These are phyloP conservation scores for Apiospora rasikravindrae DNA, from an alignment of 2,329 filamentous ascomycete genomes.

Conservation along the genomic window DNA sequence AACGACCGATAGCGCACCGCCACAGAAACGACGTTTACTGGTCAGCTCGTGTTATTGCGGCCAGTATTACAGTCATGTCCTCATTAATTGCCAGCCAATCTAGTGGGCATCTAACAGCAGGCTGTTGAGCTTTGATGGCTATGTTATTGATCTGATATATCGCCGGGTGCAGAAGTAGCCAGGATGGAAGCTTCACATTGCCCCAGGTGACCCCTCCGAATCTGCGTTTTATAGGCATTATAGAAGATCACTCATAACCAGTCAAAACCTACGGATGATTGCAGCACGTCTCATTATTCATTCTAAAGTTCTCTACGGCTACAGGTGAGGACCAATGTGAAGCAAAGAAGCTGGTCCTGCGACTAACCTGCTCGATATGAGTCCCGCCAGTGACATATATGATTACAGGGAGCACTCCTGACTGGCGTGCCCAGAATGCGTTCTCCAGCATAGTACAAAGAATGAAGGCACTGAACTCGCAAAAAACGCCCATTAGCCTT, in stretches of 20 bases:
- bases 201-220: neutral
- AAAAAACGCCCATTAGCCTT: constrained; percentile 10
- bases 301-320: neutral
- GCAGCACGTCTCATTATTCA: neutral
- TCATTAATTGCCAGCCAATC: neutral
- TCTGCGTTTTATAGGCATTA: neutral
- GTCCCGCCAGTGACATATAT: neutral
- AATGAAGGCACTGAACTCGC: neutral
- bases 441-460: neutral
- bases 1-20: constrained; percentile 2
- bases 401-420: neutral
- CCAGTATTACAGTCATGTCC: neutral
- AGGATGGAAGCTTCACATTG: neutral
- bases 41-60: neutral
- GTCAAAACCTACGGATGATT: neutral
- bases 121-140: neutral
- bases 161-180: neutral
- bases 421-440: neutral
- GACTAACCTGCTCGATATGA: neutral
- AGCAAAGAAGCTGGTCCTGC: neutral
- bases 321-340: neutral
- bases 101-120: neutral
- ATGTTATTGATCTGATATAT: neutral
- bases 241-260: neutral
- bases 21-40: constrained; percentile 11